Percentiles rank a stretch among this genome's conserved stretches.
phyloP scores from a whole-genome alignment of 2,329 filamentous ascomycete species.

The Atkinsonella texensis region DNA sequence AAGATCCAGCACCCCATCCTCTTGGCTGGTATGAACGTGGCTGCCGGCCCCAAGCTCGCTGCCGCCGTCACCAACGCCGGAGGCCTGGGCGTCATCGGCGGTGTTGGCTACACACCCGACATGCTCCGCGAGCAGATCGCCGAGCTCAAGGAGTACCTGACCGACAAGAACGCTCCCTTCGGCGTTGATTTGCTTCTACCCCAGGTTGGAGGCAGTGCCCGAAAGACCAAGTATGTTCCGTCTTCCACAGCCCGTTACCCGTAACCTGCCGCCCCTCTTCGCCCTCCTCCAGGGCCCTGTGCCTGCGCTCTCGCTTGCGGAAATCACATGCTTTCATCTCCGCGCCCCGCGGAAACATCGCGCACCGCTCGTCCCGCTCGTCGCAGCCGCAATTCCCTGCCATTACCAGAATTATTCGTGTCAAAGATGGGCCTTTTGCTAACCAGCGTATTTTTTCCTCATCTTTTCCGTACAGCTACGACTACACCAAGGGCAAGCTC shows the following conservation, averaged over 20 bases:
- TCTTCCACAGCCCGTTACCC: neutral
- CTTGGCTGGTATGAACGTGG: constrained; percentile 98
- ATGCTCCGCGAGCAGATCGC: constrained; percentile 93
- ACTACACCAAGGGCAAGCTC: constrained; percentile 99
- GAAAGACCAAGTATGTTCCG: constrained; percentile 70
- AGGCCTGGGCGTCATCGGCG: constrained; percentile 91
- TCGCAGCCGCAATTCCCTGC: neutral
- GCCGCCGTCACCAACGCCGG: constrained; percentile 96
- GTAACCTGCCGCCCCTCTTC: neutral
- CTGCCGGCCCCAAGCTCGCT: constrained; percentile 88
- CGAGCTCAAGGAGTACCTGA: constrained; percentile 80
- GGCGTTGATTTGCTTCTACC: constrained; percentile 89
- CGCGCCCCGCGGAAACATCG: neutral
- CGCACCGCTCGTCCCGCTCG: neutral
- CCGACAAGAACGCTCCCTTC: constrained; percentile 88
- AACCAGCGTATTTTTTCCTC: neutral
- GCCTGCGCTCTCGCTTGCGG: neutral
- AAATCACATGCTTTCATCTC: neutral
- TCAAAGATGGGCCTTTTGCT: neutral
- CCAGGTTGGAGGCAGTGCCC: constrained; percentile 84
- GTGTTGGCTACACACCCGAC: constrained; percentile 89
- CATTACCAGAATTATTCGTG: neutral
- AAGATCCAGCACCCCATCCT: constrained; percentile 95
- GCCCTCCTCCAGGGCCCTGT: neutral
- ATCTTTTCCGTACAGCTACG: constrained; percentile 53